Evolutionary conservation across 331 rosid species (phyloP).

Genomic region (Stylosanthes scabra): DNA sequence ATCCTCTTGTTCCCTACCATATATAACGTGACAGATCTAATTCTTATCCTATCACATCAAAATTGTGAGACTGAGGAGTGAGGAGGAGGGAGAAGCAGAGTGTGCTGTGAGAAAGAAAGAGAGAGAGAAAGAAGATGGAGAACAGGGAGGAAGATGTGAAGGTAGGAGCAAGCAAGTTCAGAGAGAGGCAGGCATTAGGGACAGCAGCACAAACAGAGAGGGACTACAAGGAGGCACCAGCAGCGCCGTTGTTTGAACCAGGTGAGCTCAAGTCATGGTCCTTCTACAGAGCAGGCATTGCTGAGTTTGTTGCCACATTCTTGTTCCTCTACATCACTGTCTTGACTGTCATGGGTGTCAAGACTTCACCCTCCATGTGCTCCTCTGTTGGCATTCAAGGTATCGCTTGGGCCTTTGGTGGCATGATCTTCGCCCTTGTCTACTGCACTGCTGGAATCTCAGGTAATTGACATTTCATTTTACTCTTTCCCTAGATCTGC

Average conservation of each 20-base stretch:
- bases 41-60: not conserved
- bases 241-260: conserved; percentile 85
- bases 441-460: conserved; percentile 96
- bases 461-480: conserved; percentile 40
- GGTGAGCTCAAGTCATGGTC: conserved; percentile 91
- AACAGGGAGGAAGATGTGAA: conserved; percentile 76
- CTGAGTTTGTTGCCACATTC: conserved; percentile 89
- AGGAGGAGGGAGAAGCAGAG: not conserved
- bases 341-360: conserved; percentile 83
- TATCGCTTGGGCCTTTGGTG: conserved; percentile 96
- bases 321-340: conserved; percentile 88
- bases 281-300: conserved; percentile 88
- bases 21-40: conserved; percentile 38
- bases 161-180: conserved; percentile 82
- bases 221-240: conserved; percentile 85
- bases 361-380: conserved; percentile 53
- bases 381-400: conserved; percentile 83
- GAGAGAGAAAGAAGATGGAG: conserved; percentile 1
- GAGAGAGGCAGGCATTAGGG: conserved; percentile 80
- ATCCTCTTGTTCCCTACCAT: conserved; percentile 37
- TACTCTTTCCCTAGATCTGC: conserved; percentile 33
- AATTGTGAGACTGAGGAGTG: not conserved
- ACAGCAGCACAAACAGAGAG: conserved; percentile 79
- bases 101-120: not conserved
- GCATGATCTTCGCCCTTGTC: conserved; percentile 92